These are phyloP conservation scores for Lipomyces mesembrius DNA, from an alignment of 805 yeast species.

Conservation along the genomic window DNA sequence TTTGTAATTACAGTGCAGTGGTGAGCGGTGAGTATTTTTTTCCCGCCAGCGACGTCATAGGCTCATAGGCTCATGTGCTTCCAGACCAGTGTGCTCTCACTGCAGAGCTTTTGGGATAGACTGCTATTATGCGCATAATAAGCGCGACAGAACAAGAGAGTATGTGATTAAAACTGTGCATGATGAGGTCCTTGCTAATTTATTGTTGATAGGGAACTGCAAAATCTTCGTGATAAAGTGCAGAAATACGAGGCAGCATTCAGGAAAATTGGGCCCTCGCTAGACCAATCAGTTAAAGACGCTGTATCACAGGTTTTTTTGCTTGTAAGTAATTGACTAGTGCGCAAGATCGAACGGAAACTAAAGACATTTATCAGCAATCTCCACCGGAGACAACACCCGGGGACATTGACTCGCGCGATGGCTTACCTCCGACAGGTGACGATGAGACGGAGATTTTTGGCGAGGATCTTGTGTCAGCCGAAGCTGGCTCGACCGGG, in stretches of 20 bases:
- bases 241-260: constrained; percentile 16
- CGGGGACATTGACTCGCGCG: background rate
- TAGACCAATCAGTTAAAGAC: constrained; percentile 8
- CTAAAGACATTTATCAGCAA: background rate
- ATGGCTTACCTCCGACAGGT: no score
- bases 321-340: constrained; percentile 6
- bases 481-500: constrained; percentile 33
- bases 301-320: constrained; percentile 4
- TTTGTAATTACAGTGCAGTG: constrained; percentile 25
- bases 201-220: constrained; percentile 23
- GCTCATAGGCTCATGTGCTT: background rate
- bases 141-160: constrained; percentile 30
- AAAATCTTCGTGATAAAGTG: constrained; percentile 23
- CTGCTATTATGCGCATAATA: constrained; percentile 26
- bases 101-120: constrained; percentile 28
- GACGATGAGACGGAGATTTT: constrained; percentile 10
- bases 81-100: constrained; percentile 27
- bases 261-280: constrained; percentile 1
- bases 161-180: background rate
- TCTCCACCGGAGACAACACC: background rate
- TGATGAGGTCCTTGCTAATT: background rate
- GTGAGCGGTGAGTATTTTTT: constrained; percentile 15
- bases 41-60: background rate
- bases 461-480: constrained; percentile 32
- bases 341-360: background rate